Conservation (phyloP, 208 protist genomes). For the Baffinella frigidus region DNA sequence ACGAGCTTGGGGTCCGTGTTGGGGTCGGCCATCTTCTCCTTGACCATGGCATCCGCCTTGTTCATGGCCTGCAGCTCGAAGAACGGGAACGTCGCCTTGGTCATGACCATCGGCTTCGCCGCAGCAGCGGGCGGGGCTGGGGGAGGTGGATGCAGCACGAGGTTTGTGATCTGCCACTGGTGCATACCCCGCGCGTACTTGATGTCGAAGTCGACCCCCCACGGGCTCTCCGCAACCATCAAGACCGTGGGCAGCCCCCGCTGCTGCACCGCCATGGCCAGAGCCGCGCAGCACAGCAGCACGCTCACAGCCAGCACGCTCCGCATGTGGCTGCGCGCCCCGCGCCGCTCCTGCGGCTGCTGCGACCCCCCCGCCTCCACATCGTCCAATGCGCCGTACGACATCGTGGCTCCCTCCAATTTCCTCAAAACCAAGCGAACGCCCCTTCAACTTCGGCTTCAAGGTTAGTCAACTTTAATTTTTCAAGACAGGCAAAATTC, state of each 20-base stretch:
- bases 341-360: no score
- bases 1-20: slow-evolving; percentile 8
- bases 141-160: slow-evolving; percentile 33
- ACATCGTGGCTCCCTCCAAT: no score
- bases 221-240: slow-evolving; percentile 4
- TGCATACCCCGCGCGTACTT: neutral
- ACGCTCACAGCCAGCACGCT: no score
- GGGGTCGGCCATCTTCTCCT: slow-evolving; percentile 34
- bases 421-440: no score
- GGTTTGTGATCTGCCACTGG: slow-evolving; percentile 52
- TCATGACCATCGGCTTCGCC: slow-evolving; percentile 31
- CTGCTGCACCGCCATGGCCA: no score
- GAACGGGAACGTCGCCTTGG: slow-evolving; percentile 43
- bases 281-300: no score
- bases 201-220: slow-evolving; percentile 34
- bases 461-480: no score
- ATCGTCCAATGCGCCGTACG: no score
- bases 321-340: no score
- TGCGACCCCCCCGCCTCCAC: no score
- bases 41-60: slow-evolving; percentile 32
- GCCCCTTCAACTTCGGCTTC: no score
- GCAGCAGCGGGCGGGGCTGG: neutral
- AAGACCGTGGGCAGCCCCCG: neutral
- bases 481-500: no score
- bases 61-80: slow-evolving; percentile 53